Conservation (phyloP, 2,329 filamentous ascomycete genomes). For the Chaetomium sp. region DNA sequence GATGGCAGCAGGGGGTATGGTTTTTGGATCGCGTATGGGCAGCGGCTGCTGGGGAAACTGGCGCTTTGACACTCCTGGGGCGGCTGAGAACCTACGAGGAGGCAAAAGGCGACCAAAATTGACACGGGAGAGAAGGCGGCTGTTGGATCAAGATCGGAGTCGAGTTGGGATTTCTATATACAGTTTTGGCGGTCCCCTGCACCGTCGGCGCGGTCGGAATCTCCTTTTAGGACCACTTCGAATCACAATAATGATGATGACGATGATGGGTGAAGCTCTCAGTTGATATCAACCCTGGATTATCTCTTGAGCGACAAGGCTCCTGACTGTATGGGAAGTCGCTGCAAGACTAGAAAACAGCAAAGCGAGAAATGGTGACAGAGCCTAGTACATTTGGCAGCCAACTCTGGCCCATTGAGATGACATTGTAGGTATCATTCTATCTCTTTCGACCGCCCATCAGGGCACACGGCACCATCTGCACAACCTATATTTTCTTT, state of each 20-base stretch:
- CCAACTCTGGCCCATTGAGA: neutral
- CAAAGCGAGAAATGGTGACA: neutral
- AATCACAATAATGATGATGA: neutral
- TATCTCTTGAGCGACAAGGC: no score
- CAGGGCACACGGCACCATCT: neutral
- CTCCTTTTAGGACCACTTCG: neutral
- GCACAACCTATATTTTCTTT: constrained; percentile 16
- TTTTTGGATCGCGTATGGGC: neutral
- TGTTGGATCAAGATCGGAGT: constrained; percentile 5
- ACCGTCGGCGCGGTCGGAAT: neutral
- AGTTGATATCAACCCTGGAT: neutral
- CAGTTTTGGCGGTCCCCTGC: neutral
- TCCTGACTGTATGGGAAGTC: no score
- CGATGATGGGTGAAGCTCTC: neutral
- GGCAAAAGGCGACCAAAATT: neutral
- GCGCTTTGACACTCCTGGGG: neutral
- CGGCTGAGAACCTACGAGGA: neutral
- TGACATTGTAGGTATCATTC: constrained; percentile 20
- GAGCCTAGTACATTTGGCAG: neutral
- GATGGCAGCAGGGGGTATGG: neutral
- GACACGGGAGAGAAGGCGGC: neutral
- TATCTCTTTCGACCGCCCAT: constrained; percentile 2
- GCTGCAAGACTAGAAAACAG: no score
- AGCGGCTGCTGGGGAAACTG: neutral
- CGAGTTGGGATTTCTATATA: constrained; percentile 12